phyloP scores from a whole-genome alignment of 164 flowering plant species.

The Echeveria elegans region DNA sequence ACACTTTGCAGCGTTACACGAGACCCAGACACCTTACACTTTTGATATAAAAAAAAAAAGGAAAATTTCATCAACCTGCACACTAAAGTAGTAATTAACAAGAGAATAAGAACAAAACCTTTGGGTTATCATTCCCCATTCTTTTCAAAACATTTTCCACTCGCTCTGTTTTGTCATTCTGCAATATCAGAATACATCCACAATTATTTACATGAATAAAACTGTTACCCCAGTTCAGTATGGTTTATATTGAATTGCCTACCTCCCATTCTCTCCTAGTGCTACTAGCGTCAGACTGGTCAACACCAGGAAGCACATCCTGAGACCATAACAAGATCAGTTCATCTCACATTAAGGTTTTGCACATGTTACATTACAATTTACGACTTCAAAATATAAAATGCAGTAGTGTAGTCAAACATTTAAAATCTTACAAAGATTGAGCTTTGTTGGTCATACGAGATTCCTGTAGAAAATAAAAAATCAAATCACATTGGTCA shows the following conservation, averaged over 20 bases:
- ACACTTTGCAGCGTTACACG: neutral
- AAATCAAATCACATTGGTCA: neutral
- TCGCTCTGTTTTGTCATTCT: neutral
- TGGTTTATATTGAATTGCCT: neutral
- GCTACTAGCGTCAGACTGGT: conserved; percentile 11
- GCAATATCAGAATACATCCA: neutral
- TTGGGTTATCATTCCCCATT: neutral
- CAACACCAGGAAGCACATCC: conserved; percentile 18
- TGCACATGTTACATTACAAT: neutral
- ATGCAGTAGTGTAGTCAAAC: neutral
- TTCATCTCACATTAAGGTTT: neutral
- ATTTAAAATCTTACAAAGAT: conserved; percentile 23
- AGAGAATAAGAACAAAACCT: neutral
- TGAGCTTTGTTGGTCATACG: conserved; percentile 22
- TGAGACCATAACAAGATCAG: conserved; percentile 9
- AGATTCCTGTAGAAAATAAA: conserved; percentile 23
- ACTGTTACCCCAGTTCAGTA: neutral
- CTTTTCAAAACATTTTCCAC: neutral
- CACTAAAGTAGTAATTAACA: neutral
- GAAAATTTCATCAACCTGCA: neutral
- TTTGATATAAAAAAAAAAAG: neutral
- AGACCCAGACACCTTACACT: neutral
- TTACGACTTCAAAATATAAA: neutral
- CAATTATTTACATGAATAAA: neutral
- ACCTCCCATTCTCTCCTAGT: conserved; percentile 25